Evolutionary conservation across 768 basidiomycete species (phyloP).

Genomic region (Termitomyces sp.): DNA sequence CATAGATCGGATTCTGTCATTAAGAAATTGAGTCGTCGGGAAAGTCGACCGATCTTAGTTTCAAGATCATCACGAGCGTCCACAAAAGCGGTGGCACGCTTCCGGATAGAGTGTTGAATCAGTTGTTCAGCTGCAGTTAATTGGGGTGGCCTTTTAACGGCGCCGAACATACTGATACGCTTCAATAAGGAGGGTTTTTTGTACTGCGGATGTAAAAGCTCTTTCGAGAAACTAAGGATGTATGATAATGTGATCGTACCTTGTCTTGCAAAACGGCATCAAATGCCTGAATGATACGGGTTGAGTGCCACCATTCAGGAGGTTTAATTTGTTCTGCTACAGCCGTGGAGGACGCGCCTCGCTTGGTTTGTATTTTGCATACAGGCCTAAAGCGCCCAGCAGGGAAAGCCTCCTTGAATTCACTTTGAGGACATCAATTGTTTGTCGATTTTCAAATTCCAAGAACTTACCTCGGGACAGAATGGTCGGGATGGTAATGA

Average conservation of each 20-base stretch:
- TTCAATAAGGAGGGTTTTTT: constrained; percentile 88
- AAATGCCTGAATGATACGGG: constrained; percentile 86
- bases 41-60: constrained; percentile 86
- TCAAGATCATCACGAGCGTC: constrained; percentile 92
- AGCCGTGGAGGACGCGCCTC: constrained; percentile 71
- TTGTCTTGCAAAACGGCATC: constrained; percentile 83
- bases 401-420: constrained; percentile 94
- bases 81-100: constrained; percentile 91
- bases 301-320: constrained; percentile 94
- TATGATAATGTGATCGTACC: constrained; percentile 32
- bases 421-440: constrained; percentile 38
- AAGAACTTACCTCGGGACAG: constrained; percentile 57
- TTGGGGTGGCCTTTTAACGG: constrained; percentile 63
- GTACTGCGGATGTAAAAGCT: constrained; percentile 41
- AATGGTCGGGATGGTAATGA: constrained; percentile 87
- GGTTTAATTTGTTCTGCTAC: constrained; percentile 88
- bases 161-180: constrained; percentile 74
- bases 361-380: constrained; percentile 85
- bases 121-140: constrained; percentile 78
- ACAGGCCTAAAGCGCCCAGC: constrained; percentile 87
- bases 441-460: neutral
- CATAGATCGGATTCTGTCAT: constrained; percentile 90
- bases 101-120: constrained; percentile 85
- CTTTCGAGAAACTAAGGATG: neutral
- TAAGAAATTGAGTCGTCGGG: constrained; percentile 81